A percentile compares a stretch with the other conserved stretches of the same genome.
Conservation (phyloP, 495 filamentous ascomycete species). For the Friedmanniomyces endolithicus region DNA sequence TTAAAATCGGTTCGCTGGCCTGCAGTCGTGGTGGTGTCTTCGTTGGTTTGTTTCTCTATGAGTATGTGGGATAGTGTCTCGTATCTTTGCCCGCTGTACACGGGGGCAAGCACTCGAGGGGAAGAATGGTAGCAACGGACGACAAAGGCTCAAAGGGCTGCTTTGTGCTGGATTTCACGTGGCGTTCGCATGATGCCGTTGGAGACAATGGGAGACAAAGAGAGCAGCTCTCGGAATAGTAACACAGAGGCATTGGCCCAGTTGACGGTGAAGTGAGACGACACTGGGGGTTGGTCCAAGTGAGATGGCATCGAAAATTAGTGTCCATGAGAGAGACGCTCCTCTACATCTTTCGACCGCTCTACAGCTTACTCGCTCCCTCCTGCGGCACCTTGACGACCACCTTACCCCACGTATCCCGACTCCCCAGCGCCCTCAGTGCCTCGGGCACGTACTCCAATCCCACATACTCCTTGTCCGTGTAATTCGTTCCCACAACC, state of each 20-base stretch:
- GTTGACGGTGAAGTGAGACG: too few relatives aligned
- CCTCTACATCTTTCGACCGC: too few relatives aligned
- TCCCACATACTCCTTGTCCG: constrained; percentile 68
- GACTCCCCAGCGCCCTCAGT: constrained; percentile 58
- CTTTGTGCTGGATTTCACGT: background rate
- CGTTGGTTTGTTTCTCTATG: too few relatives aligned
- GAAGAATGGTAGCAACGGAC: background rate
- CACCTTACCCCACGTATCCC: constrained; percentile 93
- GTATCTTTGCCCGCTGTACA: background rate
- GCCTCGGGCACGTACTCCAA: constrained; percentile 69
- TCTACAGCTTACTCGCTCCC: constrained; percentile 41
- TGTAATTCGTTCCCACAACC: constrained; percentile 71
- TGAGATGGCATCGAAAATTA: too few relatives aligned
- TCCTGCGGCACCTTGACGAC: constrained; percentile 76
- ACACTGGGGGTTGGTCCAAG: too few relatives aligned
- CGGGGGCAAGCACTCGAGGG: background rate
- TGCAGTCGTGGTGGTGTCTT: background rate
- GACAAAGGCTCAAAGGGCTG: background rate
- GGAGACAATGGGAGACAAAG: background rate
- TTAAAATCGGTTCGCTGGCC: background rate
- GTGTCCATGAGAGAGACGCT: too few relatives aligned
- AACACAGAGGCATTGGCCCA: background rate
- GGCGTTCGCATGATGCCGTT: background rate
- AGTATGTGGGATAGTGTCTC: background rate
- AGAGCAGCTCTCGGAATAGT: background rate